Evolutionary conservation across 345 rosid species (phyloP).

Genomic region (Citrus maxima): DNA sequence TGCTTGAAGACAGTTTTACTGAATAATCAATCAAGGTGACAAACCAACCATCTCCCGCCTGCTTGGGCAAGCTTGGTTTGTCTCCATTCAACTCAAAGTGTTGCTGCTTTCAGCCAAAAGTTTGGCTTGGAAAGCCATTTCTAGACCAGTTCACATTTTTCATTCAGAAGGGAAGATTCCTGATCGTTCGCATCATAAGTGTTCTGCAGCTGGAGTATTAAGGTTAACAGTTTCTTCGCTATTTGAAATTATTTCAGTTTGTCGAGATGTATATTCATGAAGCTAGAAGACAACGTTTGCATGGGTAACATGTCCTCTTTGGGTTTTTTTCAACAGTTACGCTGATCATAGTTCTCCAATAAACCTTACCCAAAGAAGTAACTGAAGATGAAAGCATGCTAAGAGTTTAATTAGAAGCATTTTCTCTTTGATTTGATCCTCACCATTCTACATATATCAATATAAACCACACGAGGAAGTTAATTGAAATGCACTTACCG

Average conservation of each 20-base stretch:
- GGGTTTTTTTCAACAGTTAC: neutral
- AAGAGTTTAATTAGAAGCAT: neutral
- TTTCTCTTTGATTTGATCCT: neutral
- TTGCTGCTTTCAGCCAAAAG: neutral
- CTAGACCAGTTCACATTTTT: neutral
- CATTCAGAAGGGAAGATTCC: neutral
- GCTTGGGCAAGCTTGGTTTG: neutral
- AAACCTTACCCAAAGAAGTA: neutral
- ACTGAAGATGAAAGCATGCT: neutral
- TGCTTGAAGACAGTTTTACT: neutral
- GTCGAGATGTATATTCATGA: neutral
- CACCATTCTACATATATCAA: neutral
- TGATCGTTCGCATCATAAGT: neutral
- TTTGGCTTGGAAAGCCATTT: neutral
- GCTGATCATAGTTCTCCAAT: neutral
- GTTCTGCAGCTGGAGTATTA: neutral
- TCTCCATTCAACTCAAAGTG: neutral
- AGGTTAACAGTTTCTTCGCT: neutral
- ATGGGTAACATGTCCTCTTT: neutral
- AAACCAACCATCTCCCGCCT: neutral
- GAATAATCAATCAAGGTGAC: neutral
- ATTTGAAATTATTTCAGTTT: neutral
- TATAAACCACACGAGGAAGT: neutral
- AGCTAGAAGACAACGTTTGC: neutral
- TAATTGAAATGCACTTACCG: constrained; percentile 42